phyloP scores from a whole-genome alignment of 768 basidiomycete species.

The Lentinula sp. region DNA sequence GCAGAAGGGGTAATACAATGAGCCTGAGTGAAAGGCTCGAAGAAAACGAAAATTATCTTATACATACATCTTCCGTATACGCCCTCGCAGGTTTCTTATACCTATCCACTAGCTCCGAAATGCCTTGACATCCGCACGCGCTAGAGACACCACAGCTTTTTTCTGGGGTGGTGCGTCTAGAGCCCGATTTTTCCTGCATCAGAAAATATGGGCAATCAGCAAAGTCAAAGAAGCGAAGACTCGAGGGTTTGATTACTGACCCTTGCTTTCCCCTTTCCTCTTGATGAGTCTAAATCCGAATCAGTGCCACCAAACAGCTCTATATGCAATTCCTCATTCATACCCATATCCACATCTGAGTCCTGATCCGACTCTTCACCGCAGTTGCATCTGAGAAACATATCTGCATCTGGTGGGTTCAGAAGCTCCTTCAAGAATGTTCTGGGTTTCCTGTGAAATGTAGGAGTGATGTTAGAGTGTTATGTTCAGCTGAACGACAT shows the following conservation, averaged over 20 bases:
- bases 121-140: slow-evolving; percentile 43
- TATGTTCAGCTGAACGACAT: too few relatives aligned
- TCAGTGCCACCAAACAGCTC: not conserved
- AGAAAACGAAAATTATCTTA: not conserved
- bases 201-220: not conserved
- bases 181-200: not conserved
- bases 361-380: not conserved
- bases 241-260: not conserved
- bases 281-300: not conserved
- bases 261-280: not conserved
- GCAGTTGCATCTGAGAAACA: slow-evolving; percentile 42
- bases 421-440: slow-evolving; percentile 13
- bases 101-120: slow-evolving; percentile 30
- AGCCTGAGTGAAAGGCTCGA: not conserved
- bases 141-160: slow-evolving; percentile 18
- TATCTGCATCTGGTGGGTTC: slow-evolving; percentile 16
- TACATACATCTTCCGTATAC: slow-evolving; percentile 35
- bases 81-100: slow-evolving; percentile 26
- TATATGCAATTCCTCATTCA: not conserved
- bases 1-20: not conserved
- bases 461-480: not conserved
- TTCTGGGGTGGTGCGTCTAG: not conserved
- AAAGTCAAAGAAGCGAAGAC: not conserved
- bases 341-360: not conserved
- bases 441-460: not conserved